A percentile compares a stretch with the other conserved stretches of the same genome.
phyloP scores from a whole-genome alignment of 2,329 filamentous ascomycete species.

The Cladophialophora immunda region DNA sequence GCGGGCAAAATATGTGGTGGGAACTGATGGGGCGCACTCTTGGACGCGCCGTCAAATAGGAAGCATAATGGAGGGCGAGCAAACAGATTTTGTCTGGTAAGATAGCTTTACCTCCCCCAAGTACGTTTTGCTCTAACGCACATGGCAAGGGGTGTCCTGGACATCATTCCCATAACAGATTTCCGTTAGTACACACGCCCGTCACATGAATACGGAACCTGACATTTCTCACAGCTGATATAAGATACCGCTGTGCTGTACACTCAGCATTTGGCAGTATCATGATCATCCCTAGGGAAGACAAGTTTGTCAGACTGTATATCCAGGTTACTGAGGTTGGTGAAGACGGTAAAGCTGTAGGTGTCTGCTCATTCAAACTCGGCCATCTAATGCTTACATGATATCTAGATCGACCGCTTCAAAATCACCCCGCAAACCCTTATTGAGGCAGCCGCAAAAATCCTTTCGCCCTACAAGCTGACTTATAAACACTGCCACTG shows the following conservation, averaged over 20 bases:
- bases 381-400: too few relatives aligned
- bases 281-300: conserved; percentile 72
- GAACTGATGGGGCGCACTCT: conserved; percentile 73
- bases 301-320: conserved; percentile 65
- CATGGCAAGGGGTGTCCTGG: conserved; percentile 58
- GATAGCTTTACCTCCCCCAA: too few relatives aligned
- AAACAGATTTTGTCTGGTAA: conserved; percentile 55
- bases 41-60: conserved; percentile 69
- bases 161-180: conserved; percentile 63
- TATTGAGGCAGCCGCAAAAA: conserved; percentile 68
- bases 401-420: conserved; percentile 63
- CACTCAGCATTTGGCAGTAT: conserved; percentile 66
- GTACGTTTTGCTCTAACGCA: too few relatives aligned
- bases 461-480: conserved; percentile 72
- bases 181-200: conserved; percentile 57
- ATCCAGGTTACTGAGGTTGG: conserved; percentile 34
- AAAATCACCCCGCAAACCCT: conserved; percentile 71
- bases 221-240: conserved; percentile 49
- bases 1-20: conserved; percentile 49
- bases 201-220: not conserved
- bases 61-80: conserved; percentile 65
- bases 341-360: conserved; percentile 49
- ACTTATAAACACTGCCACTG: conserved; percentile 71
- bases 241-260: conserved; percentile 66
- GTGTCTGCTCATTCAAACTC: too few relatives aligned